Conservation (phyloP, 179 eudicot genomes). For the Pouteria campechiana region DNA sequence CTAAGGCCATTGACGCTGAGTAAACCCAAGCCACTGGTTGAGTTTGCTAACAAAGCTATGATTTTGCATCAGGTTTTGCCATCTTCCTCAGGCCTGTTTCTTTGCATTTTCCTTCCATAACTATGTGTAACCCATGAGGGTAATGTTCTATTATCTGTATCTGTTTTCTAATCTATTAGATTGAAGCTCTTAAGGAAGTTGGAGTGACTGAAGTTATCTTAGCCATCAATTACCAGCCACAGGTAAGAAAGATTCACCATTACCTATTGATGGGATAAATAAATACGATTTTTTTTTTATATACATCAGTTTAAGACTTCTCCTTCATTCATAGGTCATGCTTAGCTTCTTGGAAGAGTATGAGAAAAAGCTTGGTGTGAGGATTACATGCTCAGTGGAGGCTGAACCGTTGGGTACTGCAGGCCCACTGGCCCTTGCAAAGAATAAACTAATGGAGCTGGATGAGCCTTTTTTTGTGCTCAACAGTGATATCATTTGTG, state of each 20-base stretch:
- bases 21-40: constrained; percentile 17
- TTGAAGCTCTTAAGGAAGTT: constrained; percentile 14
- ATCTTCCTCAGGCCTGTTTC: no score
- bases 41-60: constrained; percentile 18
- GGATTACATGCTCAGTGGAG: constrained; percentile 11
- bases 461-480: constrained; percentile 16
- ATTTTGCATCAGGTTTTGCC: constrained; percentile 21
- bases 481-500: constrained; percentile 17
- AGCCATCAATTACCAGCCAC: constrained; percentile 16
- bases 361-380: constrained; percentile 8
- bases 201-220: constrained; percentile 17
- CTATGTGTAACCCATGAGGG: no score
- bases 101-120: no score
- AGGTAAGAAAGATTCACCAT: no score
- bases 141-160: no score
- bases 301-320: not conserved
- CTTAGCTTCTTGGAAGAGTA: constrained; percentile 10
- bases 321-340: constrained; percentile 6
- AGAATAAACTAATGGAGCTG: constrained; percentile 8
- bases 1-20: constrained; percentile 17
- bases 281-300: not conserved
- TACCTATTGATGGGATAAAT: not conserved
- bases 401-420: constrained; percentile 14
- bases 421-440: constrained; percentile 8
- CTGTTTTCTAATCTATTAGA: no score